Evolutionary conservation across 2,329 filamentous ascomycete species (phyloP), one percentile per base, ranked within the genome.

Genomic region (Paecilomyces formosus): DNA sequence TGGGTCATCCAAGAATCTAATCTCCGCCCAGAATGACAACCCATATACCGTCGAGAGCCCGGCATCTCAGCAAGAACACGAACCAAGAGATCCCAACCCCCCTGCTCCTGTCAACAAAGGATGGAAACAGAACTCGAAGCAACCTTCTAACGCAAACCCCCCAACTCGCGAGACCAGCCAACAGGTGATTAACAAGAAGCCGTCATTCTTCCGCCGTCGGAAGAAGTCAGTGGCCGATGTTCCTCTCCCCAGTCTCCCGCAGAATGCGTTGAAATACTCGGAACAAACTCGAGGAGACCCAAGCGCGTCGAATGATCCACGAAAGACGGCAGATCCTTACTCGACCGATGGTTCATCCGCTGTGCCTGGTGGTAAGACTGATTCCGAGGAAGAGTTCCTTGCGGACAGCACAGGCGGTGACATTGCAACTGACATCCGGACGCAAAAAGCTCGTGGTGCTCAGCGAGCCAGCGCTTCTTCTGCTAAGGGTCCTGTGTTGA

Each of bases 131-230:
- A 64, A 69, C 13, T 61, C 64, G 55, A 67, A 68, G 49, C 68
- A 67, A 59, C 39, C 66, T 18, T 53, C 63, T 1, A 63, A 60
- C 15, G 60, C 56, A 31, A 63, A 66, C 55, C 57, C 67, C 18
- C 59, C 64, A 28, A 61, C 60, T 22, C 72, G 72, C 51, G 72
- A 77, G 57, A 70, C 69, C 45, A 65, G 69, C 12, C 72, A 71
- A 28, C 76, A 74, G 51, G 77, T 97, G 55, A 89, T 90, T 67
- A 97, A 97, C 79, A 97, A 97, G 74, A 85, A 90, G 3, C 95
- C 93, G 0, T 93, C 91, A 0, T 97, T 99, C 77, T 97, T 97
- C 77, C 85, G 94, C 62, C 84, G 94, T 60, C 85, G 92, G 62
- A 97, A 97, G 83, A 95, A 93, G 82, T 96, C 92, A 4, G 76